A percentile compares a stretch with the other conserved stretches of the same genome.
Conservation (phyloP, 495 filamentous ascomycete genomes). For the Penicillium desertorum region DNA sequence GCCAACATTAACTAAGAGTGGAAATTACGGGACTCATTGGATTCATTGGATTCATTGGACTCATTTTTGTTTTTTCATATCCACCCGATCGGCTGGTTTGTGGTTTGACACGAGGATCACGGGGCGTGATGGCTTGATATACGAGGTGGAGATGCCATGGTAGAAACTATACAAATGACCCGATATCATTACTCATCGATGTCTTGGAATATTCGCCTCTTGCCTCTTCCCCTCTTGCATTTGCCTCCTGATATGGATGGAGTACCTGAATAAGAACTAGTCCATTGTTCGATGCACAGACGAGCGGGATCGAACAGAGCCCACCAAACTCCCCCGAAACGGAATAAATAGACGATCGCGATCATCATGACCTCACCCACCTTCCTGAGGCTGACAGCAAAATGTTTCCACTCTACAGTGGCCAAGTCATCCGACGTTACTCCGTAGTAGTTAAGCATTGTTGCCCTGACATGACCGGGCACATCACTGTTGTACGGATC, state of each 20-base stretch:
- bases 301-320: conserved; percentile 9
- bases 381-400: neutral
- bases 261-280: neutral
- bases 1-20: conserved; percentile 5
- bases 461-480: neutral
- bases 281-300: neutral
- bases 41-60: neutral
- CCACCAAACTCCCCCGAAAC: conserved; percentile 11
- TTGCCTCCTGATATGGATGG: neutral
- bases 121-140: neutral
- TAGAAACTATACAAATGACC: neutral
- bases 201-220: neutral
- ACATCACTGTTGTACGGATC: neutral
- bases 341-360: conserved; percentile 32
- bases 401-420: neutral
- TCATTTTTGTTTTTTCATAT: neutral
- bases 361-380: conserved; percentile 21
- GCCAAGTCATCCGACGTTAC: neutral
- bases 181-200: neutral
- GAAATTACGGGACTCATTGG: neutral
- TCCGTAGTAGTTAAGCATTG: no score
- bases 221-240: neutral
- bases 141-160: neutral
- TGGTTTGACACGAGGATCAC: conserved; percentile 12
- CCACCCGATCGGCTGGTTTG: conserved; percentile 10